Evolutionary conservation across 306 rosid genomes (phyloP).

Genomic region (Cucurbita argyrosperma): DNA sequence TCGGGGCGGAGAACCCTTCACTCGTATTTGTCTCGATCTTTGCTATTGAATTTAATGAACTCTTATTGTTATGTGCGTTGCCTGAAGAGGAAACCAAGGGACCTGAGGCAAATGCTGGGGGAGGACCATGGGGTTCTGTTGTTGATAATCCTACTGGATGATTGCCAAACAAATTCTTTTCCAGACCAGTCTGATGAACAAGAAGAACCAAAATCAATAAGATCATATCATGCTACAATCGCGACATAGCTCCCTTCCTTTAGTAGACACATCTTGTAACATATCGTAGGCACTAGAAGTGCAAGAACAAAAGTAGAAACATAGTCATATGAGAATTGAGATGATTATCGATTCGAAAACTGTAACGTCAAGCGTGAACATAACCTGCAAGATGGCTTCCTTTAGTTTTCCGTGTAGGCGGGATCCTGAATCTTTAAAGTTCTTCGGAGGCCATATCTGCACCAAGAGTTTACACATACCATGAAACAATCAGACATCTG

Average conservation of each 20-base stretch:
- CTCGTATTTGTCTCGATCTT: slow-evolving; percentile 14
- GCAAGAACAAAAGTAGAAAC: not conserved
- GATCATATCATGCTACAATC: not conserved
- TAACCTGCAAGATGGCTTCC: slow-evolving; percentile 91
- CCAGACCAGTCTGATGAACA: slow-evolving; percentile 78
- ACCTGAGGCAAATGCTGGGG: slow-evolving; percentile 84
- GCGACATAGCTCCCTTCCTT: not conserved
- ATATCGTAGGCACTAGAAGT: not conserved
- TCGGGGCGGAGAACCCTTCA: slow-evolving; percentile 30
- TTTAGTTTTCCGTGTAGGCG: slow-evolving; percentile 70
- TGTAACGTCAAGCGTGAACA: not conserved
- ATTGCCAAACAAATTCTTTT: slow-evolving; percentile 84
- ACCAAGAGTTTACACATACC: slow-evolving; percentile 7
- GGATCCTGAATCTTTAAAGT: slow-evolving; percentile 88
- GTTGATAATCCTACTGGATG: slow-evolving; percentile 60
- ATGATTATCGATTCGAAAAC: not conserved
- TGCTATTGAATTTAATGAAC: slow-evolving; percentile 15
- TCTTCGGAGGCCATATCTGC: slow-evolving; percentile 99
- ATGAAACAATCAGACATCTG: not conserved
- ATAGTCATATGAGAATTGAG: not conserved
- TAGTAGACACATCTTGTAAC: no score
- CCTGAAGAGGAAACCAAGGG: slow-evolving; percentile 37
- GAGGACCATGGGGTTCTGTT: slow-evolving; percentile 59
- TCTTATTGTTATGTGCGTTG: slow-evolving; percentile 27
- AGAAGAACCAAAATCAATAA: slow-evolving; percentile 5